Evolutionary conservation across 495 filamentous ascomycete species (phyloP).

Genomic region (Letharia columbiana): DNA sequence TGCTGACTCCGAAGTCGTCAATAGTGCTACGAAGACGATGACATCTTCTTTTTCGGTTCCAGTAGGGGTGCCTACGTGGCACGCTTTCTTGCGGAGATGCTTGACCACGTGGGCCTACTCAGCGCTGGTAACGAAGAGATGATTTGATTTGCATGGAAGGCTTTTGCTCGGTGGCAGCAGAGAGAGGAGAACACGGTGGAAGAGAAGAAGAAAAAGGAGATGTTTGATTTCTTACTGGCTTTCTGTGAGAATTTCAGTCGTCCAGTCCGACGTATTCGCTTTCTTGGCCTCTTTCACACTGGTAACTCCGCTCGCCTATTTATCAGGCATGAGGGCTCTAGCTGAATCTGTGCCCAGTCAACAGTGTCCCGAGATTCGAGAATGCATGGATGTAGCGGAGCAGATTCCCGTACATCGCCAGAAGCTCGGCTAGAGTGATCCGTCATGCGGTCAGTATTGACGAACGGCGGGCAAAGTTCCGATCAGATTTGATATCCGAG

Average conservation of each 20-base stretch:
- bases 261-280: slow-evolving; percentile 62
- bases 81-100: slow-evolving; percentile 78
- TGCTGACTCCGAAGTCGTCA: neutral
- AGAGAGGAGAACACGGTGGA: slow-evolving; percentile 48
- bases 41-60: slow-evolving; percentile 79
- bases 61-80: slow-evolving; percentile 82
- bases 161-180: slow-evolving; percentile 76
- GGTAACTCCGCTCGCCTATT: slow-evolving; percentile 4
- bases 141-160: slow-evolving; percentile 79
- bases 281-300: slow-evolving; percentile 63
- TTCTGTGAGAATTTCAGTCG: slow-evolving; percentile 82
- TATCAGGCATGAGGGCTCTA: neutral
- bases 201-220: slow-evolving; percentile 51
- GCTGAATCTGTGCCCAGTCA: slow-evolving; percentile 45
- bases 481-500: slow-evolving; percentile 65
- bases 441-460: slow-evolving; percentile 73
- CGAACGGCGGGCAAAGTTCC: slow-evolving; percentile 61
- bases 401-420: slow-evolving; percentile 75
- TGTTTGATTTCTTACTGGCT: slow-evolving; percentile 69
- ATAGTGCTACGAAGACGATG: slow-evolving; percentile 65
- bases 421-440: slow-evolving; percentile 60
- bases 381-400: slow-evolving; percentile 76
- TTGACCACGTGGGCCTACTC: slow-evolving; percentile 72
- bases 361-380: slow-evolving; percentile 75
- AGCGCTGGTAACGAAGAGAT: slow-evolving; percentile 83